Conservation (phyloP, 2,329 filamentous ascomycete species). For the Podosphaera fusca region DNA sequence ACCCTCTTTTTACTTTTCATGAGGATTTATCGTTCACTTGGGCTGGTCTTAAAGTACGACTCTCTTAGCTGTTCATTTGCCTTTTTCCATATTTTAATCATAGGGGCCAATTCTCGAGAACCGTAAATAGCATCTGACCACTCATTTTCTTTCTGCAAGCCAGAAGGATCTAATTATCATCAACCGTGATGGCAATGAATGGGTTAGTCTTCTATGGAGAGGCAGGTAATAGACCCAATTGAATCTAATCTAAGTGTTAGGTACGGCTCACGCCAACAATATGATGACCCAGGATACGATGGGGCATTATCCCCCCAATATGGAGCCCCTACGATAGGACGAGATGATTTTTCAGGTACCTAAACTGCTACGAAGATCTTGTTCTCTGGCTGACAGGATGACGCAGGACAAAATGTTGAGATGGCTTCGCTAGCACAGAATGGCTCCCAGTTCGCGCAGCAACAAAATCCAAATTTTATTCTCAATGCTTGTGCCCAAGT, state of each 20-base stretch:
- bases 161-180: slow-evolving; percentile 6
- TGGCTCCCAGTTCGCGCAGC: slow-evolving; percentile 22
- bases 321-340: slow-evolving; percentile 12
- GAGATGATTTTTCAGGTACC: slow-evolving; percentile 19
- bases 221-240: background rate
- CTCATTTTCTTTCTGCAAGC: background rate
- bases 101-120: background rate
- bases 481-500: slow-evolving; percentile 70
- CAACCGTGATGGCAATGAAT: slow-evolving; percentile 15
- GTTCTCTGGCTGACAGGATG: background rate
- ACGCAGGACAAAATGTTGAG: slow-evolving; percentile 28
- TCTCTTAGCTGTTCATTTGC: too few species aligned
- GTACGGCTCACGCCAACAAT: slow-evolving; percentile 36
- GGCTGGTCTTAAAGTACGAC: background rate
- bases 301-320: slow-evolving; percentile 5
- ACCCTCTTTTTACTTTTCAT: background rate
- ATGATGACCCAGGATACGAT: slow-evolving; percentile 17
- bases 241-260: slow-evolving; percentile 17
- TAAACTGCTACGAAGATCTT: background rate
- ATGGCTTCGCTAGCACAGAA: slow-evolving; percentile 34
- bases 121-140: background rate
- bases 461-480: slow-evolving; percentile 47
- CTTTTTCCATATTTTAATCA: background rate
- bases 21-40: background rate
- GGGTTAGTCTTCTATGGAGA: slow-evolving; percentile 10